Evolutionary conservation across 2,329 filamentous ascomycete species (phyloP).

Genomic region (Calonectria leucothoes): DNA sequence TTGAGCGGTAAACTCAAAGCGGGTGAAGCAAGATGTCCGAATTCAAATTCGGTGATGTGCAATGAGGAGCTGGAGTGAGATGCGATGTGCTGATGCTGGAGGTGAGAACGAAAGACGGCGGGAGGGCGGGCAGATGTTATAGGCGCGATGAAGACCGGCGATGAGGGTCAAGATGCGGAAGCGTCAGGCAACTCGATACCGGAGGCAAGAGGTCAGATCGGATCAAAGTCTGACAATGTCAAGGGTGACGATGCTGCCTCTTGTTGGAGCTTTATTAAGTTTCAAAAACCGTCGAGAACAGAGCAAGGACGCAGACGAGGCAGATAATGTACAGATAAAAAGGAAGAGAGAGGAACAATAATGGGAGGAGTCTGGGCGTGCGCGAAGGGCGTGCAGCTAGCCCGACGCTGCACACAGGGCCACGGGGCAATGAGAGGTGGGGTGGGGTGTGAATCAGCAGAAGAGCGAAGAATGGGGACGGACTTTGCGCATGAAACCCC

Average conservation of each 20-base stretch:
- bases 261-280: constrained; percentile 21
- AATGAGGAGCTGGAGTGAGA: neutral
- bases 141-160: neutral
- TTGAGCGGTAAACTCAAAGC: constrained; percentile 8
- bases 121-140: neutral
- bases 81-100: neutral
- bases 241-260: neutral
- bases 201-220: constrained; percentile 9
- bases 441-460: neutral
- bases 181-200: neutral
- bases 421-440: constrained; percentile 9
- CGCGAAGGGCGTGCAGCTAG: neutral
- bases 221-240: constrained; percentile 12
- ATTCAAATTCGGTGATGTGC: neutral
- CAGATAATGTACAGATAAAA: constrained; percentile 6
- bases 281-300: constrained; percentile 15
- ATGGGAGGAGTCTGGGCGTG: neutral
- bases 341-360: neutral
- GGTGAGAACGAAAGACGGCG: neutral
- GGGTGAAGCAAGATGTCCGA: neutral
- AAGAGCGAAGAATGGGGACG: constrained; percentile 42
- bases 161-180: neutral
- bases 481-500: constrained; percentile 46
- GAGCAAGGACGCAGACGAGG: neutral
- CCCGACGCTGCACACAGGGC: neutral